Conservation (phyloP, 164 flowering plant genomes). For the Tetracentron sinense region DNA sequence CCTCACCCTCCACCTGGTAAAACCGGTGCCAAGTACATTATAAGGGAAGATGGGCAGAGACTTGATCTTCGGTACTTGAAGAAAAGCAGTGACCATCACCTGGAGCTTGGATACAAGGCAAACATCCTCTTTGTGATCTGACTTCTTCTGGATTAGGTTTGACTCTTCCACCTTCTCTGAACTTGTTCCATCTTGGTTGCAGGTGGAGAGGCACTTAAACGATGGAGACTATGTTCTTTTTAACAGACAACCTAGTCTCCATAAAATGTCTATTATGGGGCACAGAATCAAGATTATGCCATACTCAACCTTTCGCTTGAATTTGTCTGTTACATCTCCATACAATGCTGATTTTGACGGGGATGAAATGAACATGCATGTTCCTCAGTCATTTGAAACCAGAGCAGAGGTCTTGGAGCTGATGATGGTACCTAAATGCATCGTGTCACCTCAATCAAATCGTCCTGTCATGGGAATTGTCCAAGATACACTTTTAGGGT, state of each 20-base stretch:
- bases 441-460: slow-evolving; percentile 95
- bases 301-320: slow-evolving; percentile 90
- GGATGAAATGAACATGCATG: slow-evolving; percentile 99
- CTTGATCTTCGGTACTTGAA: slow-evolving; percentile 97
- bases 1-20: slow-evolving; percentile 99
- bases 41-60: slow-evolving; percentile 97
- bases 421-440: slow-evolving; percentile 99
- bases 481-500: slow-evolving; percentile 95
- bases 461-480: slow-evolving; percentile 99
- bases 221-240: slow-evolving; percentile 98
- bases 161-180: background rate
- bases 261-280: slow-evolving; percentile 99
- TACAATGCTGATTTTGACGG: slow-evolving; percentile 99
- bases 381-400: slow-evolving; percentile 99
- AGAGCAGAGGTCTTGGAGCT: slow-evolving; percentile 97
- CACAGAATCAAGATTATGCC: slow-evolving; percentile 99
- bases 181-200: slow-evolving; percentile 18
- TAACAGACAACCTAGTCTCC: slow-evolving; percentile 97
- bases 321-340: slow-evolving; percentile 94
- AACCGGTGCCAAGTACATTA: slow-evolving; percentile 98
- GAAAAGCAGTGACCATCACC: slow-evolving; percentile 96
- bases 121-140: background rate
- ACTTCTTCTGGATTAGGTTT: background rate
- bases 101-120: slow-evolving; percentile 97
- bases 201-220: slow-evolving; percentile 95